Evolutionary conservation across 139 green algal species (phyloP).

Genomic region (Chlamydomonas applanata): DNA sequence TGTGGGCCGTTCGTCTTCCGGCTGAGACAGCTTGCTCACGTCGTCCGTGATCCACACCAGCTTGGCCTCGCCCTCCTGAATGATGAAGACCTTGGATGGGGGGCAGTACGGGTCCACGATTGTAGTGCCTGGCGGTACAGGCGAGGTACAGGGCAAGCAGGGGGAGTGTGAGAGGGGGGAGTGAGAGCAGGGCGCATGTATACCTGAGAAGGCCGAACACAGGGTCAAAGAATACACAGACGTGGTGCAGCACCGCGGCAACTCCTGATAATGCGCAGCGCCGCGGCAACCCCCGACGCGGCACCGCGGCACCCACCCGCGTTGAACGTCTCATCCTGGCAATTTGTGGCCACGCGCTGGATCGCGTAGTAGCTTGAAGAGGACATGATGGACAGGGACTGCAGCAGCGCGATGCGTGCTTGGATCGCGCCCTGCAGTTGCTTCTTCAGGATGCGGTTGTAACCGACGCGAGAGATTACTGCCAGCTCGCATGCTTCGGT

Average conservation of each 20-base stretch:
- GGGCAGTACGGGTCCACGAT: constrained; percentile 5
- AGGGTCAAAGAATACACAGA: neutral
- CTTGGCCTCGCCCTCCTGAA: constrained; percentile 28
- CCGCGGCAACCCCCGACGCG: too few relatives aligned
- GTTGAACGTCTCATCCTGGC: neutral
- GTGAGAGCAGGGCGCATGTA: too few relatives aligned
- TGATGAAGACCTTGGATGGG: constrained; percentile 13
- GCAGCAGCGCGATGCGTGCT: constrained; percentile 3
- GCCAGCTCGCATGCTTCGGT: constrained; percentile 25
- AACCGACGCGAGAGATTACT: constrained; percentile 28
- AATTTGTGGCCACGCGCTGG: neutral
- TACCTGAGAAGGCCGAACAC: too few relatives aligned
- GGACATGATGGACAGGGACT: constrained; percentile 1
- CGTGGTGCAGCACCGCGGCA: neutral
- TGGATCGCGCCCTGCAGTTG: constrained; percentile 26
- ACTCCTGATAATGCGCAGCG: neutral
- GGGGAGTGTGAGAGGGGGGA: too few relatives aligned
- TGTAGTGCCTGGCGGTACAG: neutral
- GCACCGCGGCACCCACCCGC: neutral
- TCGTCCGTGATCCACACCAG: neutral
- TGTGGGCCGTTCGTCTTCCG: neutral
- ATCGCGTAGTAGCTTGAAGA: neutral
- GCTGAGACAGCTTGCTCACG: neutral
- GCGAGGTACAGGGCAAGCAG: too few relatives aligned
- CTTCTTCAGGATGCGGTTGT: constrained; percentile 31